Conservation (phyloP, 768 basidiomycete genomes). For the Tulasnella sp. region DNA sequence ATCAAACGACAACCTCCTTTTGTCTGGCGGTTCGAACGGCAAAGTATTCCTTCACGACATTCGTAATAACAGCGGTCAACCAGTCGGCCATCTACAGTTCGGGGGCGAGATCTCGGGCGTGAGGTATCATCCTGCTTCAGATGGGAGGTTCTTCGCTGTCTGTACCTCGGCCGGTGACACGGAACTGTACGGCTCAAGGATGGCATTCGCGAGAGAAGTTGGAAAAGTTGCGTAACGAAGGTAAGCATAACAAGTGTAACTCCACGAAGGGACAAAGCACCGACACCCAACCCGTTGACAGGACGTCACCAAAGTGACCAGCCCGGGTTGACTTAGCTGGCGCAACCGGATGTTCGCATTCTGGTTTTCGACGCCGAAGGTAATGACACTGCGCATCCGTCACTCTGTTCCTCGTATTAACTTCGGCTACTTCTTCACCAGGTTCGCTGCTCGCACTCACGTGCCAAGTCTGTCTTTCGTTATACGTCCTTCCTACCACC, state of each 20-base stretch:
- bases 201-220: conserved; percentile 5
- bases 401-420: not conserved
- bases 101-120: conserved; percentile 10
- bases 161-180: not conserved
- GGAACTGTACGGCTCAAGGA: conserved; percentile 17
- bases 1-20: conserved; percentile 21
- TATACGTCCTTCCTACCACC: not conserved
- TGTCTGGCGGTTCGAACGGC: conserved; percentile 8
- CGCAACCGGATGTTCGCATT: conserved; percentile 13
- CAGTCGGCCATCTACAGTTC: not conserved
- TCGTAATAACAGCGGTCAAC: not conserved
- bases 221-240: not conserved
- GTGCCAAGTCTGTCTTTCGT: conserved; percentile 5
- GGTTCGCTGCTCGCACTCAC: conserved; percentile 27
- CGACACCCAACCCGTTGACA: not conserved
- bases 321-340: not conserved
- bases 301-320: conserved; percentile 25
- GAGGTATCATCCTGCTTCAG: conserved; percentile 27
- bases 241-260: not conserved
- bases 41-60: conserved; percentile 19
- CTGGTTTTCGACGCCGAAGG: conserved; percentile 16
- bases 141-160: conserved; percentile 22
- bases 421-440: not conserved
- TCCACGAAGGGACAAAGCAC: not conserved
- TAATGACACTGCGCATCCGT: not conserved